Evolutionary conservation across 2,329 filamentous ascomycete species (phyloP).

Genomic region (Aulographum hederae): DNA sequence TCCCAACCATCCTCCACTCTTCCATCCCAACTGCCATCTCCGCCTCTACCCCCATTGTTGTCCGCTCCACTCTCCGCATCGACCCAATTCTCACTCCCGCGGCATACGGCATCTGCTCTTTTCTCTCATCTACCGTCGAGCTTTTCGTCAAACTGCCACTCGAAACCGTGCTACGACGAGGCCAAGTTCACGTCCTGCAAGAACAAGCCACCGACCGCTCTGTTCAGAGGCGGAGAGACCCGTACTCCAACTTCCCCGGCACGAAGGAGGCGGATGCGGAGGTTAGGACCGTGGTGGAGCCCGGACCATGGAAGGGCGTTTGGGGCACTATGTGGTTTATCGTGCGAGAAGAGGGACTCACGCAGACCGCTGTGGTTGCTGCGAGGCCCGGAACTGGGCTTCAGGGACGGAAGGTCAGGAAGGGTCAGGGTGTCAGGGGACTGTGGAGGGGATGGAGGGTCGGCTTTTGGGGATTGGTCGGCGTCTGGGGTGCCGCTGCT

Average conservation of each 20-base stretch:
- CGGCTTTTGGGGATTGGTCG: conserved; percentile 59
- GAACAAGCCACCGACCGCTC: conserved; percentile 1
- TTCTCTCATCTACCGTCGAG: conserved; percentile 61
- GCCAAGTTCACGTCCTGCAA: conserved; percentile 51
- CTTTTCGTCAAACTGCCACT: conserved; percentile 76
- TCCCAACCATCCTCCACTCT: conserved; percentile 77
- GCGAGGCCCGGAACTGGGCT: conserved; percentile 8
- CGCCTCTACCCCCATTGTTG: conserved; percentile 64
- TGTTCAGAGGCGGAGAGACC: background rate
- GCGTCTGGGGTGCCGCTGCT: conserved; percentile 52
- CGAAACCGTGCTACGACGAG: conserved; percentile 78
- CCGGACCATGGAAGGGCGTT: conserved; percentile 69
- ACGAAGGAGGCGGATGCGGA: conserved; percentile 10
- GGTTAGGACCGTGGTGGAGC: conserved; percentile 56
- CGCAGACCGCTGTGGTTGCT: conserved; percentile 16
- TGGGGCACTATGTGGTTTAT: conserved; percentile 86
- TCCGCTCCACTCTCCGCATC: conserved; percentile 69
- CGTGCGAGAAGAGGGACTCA: conserved; percentile 58
- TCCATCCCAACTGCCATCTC: conserved; percentile 69
- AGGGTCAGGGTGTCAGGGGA: conserved; percentile 50
- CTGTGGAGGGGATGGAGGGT: conserved; percentile 61
- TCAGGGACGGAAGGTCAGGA: conserved; percentile 17
- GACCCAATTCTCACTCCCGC: conserved; percentile 67
- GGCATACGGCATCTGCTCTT: conserved; percentile 66
- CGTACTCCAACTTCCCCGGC: background rate